A percentile compares a stretch with the other conserved stretches of the same genome.
phyloP scores from a whole-genome alignment of 768 basidiomycete species.

The Suillus spraguei region DNA sequence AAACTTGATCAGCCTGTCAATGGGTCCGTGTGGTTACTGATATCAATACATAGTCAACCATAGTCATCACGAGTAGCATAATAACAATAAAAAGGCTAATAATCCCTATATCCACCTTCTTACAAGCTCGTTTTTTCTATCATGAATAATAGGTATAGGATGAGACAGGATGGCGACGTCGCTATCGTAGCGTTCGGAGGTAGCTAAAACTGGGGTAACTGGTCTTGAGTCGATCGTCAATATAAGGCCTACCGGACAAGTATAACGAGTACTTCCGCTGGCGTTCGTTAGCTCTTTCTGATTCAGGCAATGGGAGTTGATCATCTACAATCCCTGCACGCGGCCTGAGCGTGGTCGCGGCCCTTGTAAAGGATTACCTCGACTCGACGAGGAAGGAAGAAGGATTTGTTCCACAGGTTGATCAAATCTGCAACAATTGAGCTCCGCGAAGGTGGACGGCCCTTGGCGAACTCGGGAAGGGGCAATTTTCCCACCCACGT shows the following conservation, averaged over 20 bases:
- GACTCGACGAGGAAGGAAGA: slow-evolving; percentile 74
- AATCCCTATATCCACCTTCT: background rate
- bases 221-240: background rate
- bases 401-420: slow-evolving; percentile 77
- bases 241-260: slow-evolving; percentile 47
- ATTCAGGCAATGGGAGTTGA: slow-evolving; percentile 50
- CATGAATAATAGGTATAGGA: background rate
- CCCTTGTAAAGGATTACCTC: slow-evolving; percentile 81
- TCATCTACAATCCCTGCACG: slow-evolving; percentile 55
- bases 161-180: rapidly evolving
- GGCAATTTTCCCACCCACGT: slow-evolving; percentile 79
- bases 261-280: slow-evolving; percentile 68
- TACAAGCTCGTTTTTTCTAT: slow-evolving; percentile 7
- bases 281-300: slow-evolving; percentile 56
- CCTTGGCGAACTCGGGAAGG: slow-evolving; percentile 49
- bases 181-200: background rate
- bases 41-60: background rate
- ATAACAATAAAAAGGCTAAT: background rate
- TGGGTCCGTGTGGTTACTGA: background rate
- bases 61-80: background rate
- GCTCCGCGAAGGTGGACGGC: slow-evolving; percentile 55
- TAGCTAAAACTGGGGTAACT: too few species aligned
- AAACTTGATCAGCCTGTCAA: background rate
- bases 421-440: slow-evolving; percentile 66
- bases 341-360: slow-evolving; percentile 68